phyloP scores from a whole-genome alignment of 139 green algal species.

The Klebsormidium nitens region DNA sequence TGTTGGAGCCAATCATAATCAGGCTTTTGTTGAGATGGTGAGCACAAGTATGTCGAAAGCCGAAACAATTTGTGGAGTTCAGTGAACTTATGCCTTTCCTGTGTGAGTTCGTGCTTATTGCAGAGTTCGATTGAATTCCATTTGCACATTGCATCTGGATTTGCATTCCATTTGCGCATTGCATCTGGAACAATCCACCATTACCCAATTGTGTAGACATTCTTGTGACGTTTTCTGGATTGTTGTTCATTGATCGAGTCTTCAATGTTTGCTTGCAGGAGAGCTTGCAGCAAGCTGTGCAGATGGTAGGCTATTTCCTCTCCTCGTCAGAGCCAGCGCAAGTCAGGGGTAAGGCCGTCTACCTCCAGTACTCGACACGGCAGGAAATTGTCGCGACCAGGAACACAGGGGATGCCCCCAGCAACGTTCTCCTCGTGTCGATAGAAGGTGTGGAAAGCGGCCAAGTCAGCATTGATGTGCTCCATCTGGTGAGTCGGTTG shows the following conservation, averaged over 20 bases:
- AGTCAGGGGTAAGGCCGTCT: slow-evolving; percentile 59
- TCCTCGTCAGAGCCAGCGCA: slow-evolving; percentile 53
- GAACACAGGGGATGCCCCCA: slow-evolving; percentile 16
- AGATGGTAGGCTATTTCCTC: slow-evolving; percentile 58
- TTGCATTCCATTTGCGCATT: no score
- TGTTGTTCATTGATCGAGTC: no score
- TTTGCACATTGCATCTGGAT: no score
- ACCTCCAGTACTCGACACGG: slow-evolving; percentile 61
- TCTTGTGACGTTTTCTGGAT: no score
- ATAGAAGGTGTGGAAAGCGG: slow-evolving; percentile 43
- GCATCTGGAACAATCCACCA: no score
- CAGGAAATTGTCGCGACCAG: slow-evolving; percentile 56
- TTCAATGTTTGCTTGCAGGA: no score
- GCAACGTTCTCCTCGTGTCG: slow-evolving; percentile 52
- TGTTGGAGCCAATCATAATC: slow-evolving; percentile 56
- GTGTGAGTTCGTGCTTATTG: no score
- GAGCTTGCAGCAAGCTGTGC: slow-evolving; percentile 50
- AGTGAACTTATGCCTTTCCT: no score
- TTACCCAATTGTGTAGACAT: no score
- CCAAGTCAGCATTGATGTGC: slow-evolving; percentile 37
- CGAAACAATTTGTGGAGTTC: no score
- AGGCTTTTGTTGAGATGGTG: slow-evolving; percentile 68
- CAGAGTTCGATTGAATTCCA: no score
- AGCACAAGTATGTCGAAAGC: no score
- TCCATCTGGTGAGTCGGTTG: slow-evolving; percentile 34